phyloP scores from a whole-genome alignment of 305 asterid species.

The Fraxinus ornus region DNA sequence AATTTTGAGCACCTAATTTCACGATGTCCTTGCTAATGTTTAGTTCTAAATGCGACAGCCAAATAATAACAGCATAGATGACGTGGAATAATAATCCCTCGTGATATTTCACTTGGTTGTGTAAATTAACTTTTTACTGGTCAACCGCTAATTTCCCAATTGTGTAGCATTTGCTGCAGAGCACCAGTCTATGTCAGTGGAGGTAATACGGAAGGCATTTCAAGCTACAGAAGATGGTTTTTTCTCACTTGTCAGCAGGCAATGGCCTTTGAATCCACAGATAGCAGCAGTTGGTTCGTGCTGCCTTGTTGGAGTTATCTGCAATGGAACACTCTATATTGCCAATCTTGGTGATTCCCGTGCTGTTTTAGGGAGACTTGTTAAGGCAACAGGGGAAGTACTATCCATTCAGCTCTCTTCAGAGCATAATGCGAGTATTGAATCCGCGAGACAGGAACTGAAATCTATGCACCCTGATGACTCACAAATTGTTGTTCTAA shows the following conservation, averaged over 20 bases:
- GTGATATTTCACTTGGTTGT: neutral
- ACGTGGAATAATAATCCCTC: neutral
- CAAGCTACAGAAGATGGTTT: conserved; percentile 94
- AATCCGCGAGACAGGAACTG: conserved; percentile 82
- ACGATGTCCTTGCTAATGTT: neutral
- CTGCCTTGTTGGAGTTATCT: conserved; percentile 83
- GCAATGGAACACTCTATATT: conserved; percentile 68
- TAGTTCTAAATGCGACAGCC: neutral
- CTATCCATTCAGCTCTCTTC: conserved; percentile 85
- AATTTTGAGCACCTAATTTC: conserved; percentile 5
- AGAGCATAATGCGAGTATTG: conserved; percentile 85
- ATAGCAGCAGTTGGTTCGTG: conserved; percentile 97
- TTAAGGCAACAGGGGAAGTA: conserved; percentile 88
- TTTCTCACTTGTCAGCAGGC: conserved; percentile 64
- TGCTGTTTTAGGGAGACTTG: conserved; percentile 85
- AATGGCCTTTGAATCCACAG: conserved; percentile 80
- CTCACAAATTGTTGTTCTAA: conserved; percentile 71
- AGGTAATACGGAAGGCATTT: conserved; percentile 82
- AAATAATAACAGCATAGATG: neutral
- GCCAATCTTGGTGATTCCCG: conserved; percentile 94
- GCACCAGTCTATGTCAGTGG: conserved; percentile 77
- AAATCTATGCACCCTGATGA: conserved; percentile 77
- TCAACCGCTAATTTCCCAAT: conserved; percentile 13
- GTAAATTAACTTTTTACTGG: neutral
- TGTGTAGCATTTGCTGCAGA: conserved; percentile 71